A percentile compares a stretch with the other conserved stretches of the same genome.
Evolutionary conservation across 306 rosid genomes (phyloP).

Genomic region (Quillaja saponaria): DNA sequence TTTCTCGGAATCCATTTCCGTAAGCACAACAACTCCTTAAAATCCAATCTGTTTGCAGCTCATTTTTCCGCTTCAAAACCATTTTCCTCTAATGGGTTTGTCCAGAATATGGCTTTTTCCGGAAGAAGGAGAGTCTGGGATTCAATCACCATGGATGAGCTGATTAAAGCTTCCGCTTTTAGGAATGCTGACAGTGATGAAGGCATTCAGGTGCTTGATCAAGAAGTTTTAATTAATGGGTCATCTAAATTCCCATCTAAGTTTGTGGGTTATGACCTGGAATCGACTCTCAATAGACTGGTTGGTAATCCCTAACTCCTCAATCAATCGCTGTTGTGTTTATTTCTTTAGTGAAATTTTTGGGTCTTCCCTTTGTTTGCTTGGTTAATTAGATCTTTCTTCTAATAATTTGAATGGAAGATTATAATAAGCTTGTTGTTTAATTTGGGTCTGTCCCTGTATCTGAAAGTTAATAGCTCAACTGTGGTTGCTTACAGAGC

Average conservation of each 20-base stretch:
- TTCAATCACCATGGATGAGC: conserved; percentile 40
- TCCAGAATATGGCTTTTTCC: no score
- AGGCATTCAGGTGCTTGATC: conserved; percentile 46
- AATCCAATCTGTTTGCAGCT: conserved; percentile 26
- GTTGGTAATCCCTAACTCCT: conserved; percentile 43
- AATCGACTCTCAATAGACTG: conserved; percentile 61
- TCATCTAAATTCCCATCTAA: conserved; percentile 32
- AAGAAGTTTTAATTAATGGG: conserved; percentile 52
- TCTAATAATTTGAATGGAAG: neutral
- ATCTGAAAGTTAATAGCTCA: conserved; percentile 26
- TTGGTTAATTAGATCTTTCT: neutral
- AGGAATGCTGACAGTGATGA: conserved; percentile 45
- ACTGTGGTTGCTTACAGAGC: conserved; percentile 57
- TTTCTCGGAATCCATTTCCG: neutral
- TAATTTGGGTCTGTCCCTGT: no score
- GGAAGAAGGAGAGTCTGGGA: conserved; percentile 25
- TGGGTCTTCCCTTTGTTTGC: neutral
- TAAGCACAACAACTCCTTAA: neutral
- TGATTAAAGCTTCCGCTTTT: conserved; percentile 31
- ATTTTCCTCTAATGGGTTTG: conserved; percentile 26
- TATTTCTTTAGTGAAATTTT: neutral
- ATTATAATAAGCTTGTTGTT: neutral
- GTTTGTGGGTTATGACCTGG: conserved; percentile 33
- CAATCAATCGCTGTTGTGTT: neutral
- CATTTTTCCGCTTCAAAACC: conserved; percentile 39